Base-by-base conservation (phyloP, 768 basidiomycete genomes). In the Punctularia strigosozonata region DNA sequence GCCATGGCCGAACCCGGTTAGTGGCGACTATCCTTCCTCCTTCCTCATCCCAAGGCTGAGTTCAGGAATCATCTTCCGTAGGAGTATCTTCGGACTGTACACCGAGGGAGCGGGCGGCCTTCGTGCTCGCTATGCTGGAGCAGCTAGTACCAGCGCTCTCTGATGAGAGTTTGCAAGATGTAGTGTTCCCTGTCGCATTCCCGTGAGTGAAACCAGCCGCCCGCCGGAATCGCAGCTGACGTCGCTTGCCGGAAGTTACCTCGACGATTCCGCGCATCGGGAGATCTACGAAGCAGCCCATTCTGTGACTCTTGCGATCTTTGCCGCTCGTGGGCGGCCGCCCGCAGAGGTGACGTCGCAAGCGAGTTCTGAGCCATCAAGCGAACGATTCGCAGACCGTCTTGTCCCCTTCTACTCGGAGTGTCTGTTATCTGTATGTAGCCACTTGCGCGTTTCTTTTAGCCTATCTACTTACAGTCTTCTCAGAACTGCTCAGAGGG, bases 211-310 rank as follows among this genome's bases (percentile, higher is more conserved):
- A 21, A 10, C 24, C 57, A 23, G 30, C 39, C 20, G 12, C 20
- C 10, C 26, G 26, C 15, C 26, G 26, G 26, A 28, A 15, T 28
- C 10, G 26, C 20, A 10, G 8, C 33, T 20, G 19, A 34, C 33
- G 33, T 35, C 28, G 31, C 37, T 5, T 17, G 17, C 20, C 31
- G n/a, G 30, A 47, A 87, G 85, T 14, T 71, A 80, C 51, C 63
- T 88, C 21, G 66, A 62, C 38, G 68, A 77, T 41, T 47, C 75
- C 2, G 41, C 40, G 12, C 65, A 84, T 46, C 75, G 81, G 24
- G 82, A 89, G 46, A 75, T 75, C n/a, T 91, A 77, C 48, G 88
- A 92, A 54, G 81, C 85, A 0, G 77, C 87, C 1, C 89, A 91
- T 53, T 90, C 88, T 6, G 83, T 85, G 20, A 60, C 91, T 25